Base-by-base conservation (phyloP, 2,329 filamentous ascomycete genomes). In the Emydomyces testavorans region DNA sequence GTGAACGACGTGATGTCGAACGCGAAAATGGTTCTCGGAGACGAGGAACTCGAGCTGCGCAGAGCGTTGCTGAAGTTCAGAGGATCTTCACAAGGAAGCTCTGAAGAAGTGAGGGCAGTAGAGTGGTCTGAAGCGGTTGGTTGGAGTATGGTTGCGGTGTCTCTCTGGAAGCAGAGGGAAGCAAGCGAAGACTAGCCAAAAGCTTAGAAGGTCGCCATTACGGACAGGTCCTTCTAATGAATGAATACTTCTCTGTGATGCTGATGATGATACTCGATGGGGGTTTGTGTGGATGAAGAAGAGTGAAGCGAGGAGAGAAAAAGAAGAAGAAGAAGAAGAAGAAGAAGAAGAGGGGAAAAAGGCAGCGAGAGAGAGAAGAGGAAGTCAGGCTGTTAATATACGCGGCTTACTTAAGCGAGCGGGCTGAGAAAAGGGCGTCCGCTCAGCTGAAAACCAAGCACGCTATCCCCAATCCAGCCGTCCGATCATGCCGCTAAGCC, bases 1-100 rank as follows among this genome's bases (percentile, higher is more conserved):
- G 58, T 69, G 69, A 69, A 70, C 65, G 69, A 69, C 65, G 61
- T 62, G 43, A 63, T 48, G 67, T 69, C 65, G 65, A 65, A 62
- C 61, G 65, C 55, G 51, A 58, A 48, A 61, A 64, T 62, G 51
- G 56, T 63, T 52, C 52, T 43, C 49, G 52, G 46, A 43, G 51
- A 51, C 53, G 57, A 52, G 57, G 66, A 66, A 68, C 63, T 66
- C 60, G 63, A 62, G 66, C 66, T 64, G 67, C 63, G 60, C 62
- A 61, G 59, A 55, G 65, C 62, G 63, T 56, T 60, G 63, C 64
- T 60, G 31, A 62, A 65, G 65, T 68, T 69, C 68, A 70, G 65
- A 70, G 67, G 56, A 64, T 63, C 67, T 63, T 56, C 53, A 52
- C 59, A 49, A 66, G 66, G 64, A 68, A 62, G 59, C 65, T 69